Evolutionary conservation across 495 filamentous ascomycete species (phyloP).

Genomic region (Aspergillus olivimuriae): DNA sequence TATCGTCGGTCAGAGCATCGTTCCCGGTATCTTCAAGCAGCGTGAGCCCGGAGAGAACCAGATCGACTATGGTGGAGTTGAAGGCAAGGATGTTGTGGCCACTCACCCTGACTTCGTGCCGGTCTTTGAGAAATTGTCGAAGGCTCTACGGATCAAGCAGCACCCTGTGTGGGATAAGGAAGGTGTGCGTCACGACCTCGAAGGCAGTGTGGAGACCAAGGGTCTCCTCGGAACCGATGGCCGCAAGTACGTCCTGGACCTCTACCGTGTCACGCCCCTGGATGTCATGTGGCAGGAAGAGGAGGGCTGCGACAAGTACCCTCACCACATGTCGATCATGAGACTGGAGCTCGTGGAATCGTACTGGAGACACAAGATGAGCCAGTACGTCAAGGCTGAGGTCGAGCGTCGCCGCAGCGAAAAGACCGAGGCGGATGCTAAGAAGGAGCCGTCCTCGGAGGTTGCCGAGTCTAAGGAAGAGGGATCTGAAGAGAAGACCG

Average conservation of each 20-base stretch:
- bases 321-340: conserved; percentile 91
- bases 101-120: conserved; percentile 77
- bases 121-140: conserved; percentile 84
- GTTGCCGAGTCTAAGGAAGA: conserved; percentile 21
- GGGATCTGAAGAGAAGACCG: conserved; percentile 25
- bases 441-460: conserved; percentile 39
- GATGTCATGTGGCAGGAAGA: conserved; percentile 89
- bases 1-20: conserved; percentile 95
- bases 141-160: conserved; percentile 80
- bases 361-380: conserved; percentile 76
- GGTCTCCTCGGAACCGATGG: conserved; percentile 96
- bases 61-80: conserved; percentile 97
- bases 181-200: conserved; percentile 79
- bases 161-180: conserved; percentile 99
- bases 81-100: conserved; percentile 93
- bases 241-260: conserved; percentile 90
- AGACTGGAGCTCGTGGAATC: conserved; percentile 83
- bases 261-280: conserved; percentile 90
- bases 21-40: conserved; percentile 99
- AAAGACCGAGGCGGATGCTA: conserved; percentile 32
- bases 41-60: conserved; percentile 95
- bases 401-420: conserved; percentile 50
- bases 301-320: conserved; percentile 61
- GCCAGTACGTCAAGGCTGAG: conserved; percentile 74
- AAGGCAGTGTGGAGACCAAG: conserved; percentile 97